Base-by-base conservation (phyloP, 495 filamentous ascomycete genomes). In the Parathielavia appendiculata region DNA sequence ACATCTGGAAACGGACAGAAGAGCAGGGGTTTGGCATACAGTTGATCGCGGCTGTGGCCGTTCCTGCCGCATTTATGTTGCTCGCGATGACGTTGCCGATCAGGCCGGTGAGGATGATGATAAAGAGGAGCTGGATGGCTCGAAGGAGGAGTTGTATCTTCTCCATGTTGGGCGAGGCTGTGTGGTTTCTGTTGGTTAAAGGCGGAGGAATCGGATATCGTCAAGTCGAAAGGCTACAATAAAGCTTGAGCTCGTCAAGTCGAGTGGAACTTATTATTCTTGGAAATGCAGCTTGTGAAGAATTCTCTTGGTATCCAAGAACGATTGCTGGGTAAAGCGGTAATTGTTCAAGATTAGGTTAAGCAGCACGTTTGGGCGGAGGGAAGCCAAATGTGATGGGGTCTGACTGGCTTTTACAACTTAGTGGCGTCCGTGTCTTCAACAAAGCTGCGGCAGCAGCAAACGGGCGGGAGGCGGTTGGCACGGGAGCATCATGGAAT, bases 81-180 rank as follows among this genome's bases (percentile, higher is more conserved):
- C 46, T 71, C 13, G 75, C 73, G 60, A 78, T 75, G 62, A 79
- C 71, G 60, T 79, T 79, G 65, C 76, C 76, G 65, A 79, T 71
- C 36, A 79, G 71, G 23, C 69, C 76, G 8, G 76, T 78, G 16
- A 72, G 68, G 60, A 79, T 64, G 38, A 79, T 50, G 53, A 72
- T 63, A 46, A 73, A 72, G 54, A 79, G 61, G 56, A 79, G 64
- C 51, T 78, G 73, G 51, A 70, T 19, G 16, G 65, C 53, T 61
- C 76, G 74, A 61, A 79, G 67, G 57, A 67, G 35, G 17, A 66
- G 61, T 7, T 67, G 68, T 58, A 76, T 65, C 30, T 71, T 54
- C 54, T 73, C 65, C 75, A 77, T 75, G 59, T 51, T 63, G 66
- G 62, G 23, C 38, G n/a, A 38, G 16, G 17, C 3, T 56, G 23